Percentiles rank a stretch among this genome's conserved stretches.
These are phyloP conservation scores for Thelephora ganbajun DNA, from an alignment of 768 basidiomycete species.

Conservation along the genomic window DNA sequence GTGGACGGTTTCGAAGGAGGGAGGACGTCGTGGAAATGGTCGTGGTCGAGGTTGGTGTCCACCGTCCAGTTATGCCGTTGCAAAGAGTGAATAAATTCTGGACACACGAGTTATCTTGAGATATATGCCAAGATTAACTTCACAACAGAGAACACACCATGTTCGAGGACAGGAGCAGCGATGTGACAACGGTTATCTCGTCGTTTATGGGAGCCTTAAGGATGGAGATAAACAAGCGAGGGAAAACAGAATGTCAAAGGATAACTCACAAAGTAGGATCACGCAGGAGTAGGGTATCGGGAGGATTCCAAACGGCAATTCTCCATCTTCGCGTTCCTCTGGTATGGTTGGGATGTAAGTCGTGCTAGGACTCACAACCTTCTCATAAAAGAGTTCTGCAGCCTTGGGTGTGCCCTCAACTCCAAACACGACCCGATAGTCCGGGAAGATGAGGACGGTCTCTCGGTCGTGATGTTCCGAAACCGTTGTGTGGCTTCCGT, in stretches of 20 bases:
- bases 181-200: slow-evolving; percentile 88
- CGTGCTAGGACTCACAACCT: slow-evolving; percentile 40
- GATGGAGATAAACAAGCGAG: neutral
- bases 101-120: too few species aligned
- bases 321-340: too few species aligned
- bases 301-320: slow-evolving; percentile 21
- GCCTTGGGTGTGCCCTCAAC: slow-evolving; percentile 50
- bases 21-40: slow-evolving; percentile 9
- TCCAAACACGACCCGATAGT: slow-evolving; percentile 73
- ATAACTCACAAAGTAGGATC: slow-evolving; percentile 54
- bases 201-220: slow-evolving; percentile 79
- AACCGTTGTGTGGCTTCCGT: slow-evolving; percentile 69
- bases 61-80: too few species aligned
- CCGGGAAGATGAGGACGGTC: slow-evolving; percentile 82
- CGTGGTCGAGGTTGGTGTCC: slow-evolving; percentile 8
- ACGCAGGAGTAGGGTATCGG: slow-evolving; percentile 68
- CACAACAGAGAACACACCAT: slow-evolving; percentile 29
- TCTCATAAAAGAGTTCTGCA: slow-evolving; percentile 56
- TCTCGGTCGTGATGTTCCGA: slow-evolving; percentile 51
- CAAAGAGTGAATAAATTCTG: too few species aligned
- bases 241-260: neutral
- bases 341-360: slow-evolving; percentile 14
- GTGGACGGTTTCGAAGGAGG: slow-evolving; percentile 39
- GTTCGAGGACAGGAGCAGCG: slow-evolving; percentile 71
- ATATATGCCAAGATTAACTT: neutral